Percentiles rank a stretch among this genome's conserved stretches.
Conservation (phyloP, 108 stramenopile genomes). For the Nitzschia sp. region DNA sequence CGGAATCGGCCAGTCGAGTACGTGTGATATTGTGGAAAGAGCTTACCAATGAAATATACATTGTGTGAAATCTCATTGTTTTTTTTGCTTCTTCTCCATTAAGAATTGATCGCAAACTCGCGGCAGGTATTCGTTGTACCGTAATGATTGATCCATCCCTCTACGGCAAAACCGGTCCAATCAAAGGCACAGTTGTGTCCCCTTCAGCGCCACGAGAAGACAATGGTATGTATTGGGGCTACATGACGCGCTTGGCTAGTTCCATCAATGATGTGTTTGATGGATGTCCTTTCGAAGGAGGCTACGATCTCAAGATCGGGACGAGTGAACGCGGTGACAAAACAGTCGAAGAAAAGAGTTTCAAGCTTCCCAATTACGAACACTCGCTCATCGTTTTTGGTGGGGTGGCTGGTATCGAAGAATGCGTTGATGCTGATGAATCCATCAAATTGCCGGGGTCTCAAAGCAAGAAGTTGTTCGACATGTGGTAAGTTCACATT, state of each 20-base stretch:
- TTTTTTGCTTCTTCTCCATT: neutral
- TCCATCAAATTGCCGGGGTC: constrained; percentile 78
- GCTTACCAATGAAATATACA: neutral
- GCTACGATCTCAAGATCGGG: constrained; percentile 94
- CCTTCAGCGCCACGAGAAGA: constrained; percentile 85
- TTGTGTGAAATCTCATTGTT: neutral
- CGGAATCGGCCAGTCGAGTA: constrained; percentile 74
- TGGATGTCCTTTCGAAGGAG: constrained; percentile 85
- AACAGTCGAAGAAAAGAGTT: constrained; percentile 79
- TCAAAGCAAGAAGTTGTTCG: constrained; percentile 84
- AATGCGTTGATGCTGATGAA: constrained; percentile 94
- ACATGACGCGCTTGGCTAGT: constrained; percentile 84
- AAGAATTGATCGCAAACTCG: constrained; percentile 72
- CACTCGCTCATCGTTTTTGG: constrained; percentile 94
- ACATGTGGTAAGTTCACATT: constrained; percentile 64
- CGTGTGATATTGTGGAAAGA: too few species aligned
- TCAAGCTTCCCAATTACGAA: constrained; percentile 61
- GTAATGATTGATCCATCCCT: constrained; percentile 73
- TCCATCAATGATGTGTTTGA: constrained; percentile 86
- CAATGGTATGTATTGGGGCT: constrained; percentile 96
- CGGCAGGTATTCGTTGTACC: constrained; percentile 89
- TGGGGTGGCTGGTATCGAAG: constrained; percentile 96
- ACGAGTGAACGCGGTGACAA: constrained; percentile 90
- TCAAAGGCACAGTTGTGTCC: constrained; percentile 77
- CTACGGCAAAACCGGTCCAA: constrained; percentile 50